Base-by-base conservation (phyloP, 1,284 basidiomycete species). In the Ustilago vetiveriae region DNA sequence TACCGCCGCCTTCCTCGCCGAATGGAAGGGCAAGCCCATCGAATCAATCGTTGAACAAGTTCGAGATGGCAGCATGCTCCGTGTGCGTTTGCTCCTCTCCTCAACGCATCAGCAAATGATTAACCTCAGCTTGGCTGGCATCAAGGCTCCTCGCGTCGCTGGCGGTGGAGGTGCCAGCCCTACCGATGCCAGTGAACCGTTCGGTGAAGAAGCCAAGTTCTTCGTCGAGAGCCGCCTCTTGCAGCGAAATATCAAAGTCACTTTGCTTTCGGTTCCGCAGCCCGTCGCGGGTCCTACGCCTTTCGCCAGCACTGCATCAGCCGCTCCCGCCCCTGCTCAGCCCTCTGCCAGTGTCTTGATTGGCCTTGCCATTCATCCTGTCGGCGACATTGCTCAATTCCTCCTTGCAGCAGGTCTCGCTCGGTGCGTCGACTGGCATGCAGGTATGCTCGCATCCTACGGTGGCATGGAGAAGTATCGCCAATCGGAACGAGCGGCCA, bases 381-480 rank as follows among this genome's bases (percentile, higher is more conserved):
- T 90, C 24, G 94, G 95, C 17, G 95, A 97, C 83, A 91, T 98
- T 46, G 93, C 94, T 16, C 92, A 95, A 76, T 89, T 91, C 83
- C 85, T 98, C 41, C 88, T 94, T 17, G 87, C 87, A 3, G 88
- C 88, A 40, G 94, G 95, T 44, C 85, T 98, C 4, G 95, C 94
- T 11, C 90, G 92, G 58, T 88, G 96, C 48, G 90, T 98, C 58
- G 94, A 96, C 81, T 98, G 95, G 94, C 95, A 98, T 82, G 94
- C 94, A 13, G 95, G 94, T 29, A 91, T 98, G 86, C 88, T 98
- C 37, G 57, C 36, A 88, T 91, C 2, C 86, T 86, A 59, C 85
- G 76, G 78, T 19, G 73, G 75, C 50, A 80, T 80, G 74, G 79
- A 80, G 41, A 72, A 76, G 58, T 80, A 92, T 95, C 89, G 94